Conservation (phyloP, 2,329 filamentous ascomycete genomes). For the Xylariales sp. region DNA sequence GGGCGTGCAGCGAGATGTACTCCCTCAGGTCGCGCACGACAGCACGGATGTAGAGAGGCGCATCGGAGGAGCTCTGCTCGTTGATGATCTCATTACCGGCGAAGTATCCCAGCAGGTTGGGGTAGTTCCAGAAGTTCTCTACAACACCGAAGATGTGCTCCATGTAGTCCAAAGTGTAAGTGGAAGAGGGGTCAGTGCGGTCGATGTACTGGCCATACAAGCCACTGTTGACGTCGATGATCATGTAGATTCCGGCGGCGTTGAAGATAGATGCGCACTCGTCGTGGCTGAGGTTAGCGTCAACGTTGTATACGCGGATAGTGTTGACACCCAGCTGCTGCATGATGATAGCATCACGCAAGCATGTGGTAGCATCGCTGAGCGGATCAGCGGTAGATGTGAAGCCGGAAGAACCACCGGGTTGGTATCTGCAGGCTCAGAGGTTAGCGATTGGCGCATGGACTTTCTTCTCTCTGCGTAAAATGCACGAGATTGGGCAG, state of each 20-base stretch:
- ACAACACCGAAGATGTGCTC: constrained; percentile 60
- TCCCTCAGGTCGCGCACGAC: constrained; percentile 72
- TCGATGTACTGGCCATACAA: constrained; percentile 49
- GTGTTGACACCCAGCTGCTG: constrained; percentile 59
- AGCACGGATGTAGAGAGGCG: constrained; percentile 62
- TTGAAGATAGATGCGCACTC: constrained; percentile 61
- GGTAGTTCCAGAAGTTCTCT: constrained; percentile 59
- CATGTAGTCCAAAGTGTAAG: constrained; percentile 52
- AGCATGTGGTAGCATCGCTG: constrained; percentile 48
- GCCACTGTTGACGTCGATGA: constrained; percentile 61
- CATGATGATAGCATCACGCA: constrained; percentile 59
- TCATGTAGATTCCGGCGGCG: constrained; percentile 59
- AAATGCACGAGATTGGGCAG: no score
- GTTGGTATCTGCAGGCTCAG: no score
- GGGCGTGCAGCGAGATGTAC: constrained; percentile 64
- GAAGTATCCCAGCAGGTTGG: constrained; percentile 65
- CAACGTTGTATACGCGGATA: constrained; percentile 61
- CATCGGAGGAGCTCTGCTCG: constrained; percentile 28
- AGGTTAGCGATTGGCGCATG: no score
- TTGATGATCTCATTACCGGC: constrained; percentile 74
- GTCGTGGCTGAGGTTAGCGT: constrained; percentile 59
- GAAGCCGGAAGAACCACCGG: constrained; percentile 56
- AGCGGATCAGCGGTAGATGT: constrained; percentile 42
- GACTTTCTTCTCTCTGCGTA: no score
- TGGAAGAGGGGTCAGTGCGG: constrained; percentile 46